Percentiles rank a stretch among this genome's conserved stretches.
Evolutionary conservation across 202 grass and related monocot species (phyloP).

Genomic region (Dendrocalamus latiflorus): DNA sequence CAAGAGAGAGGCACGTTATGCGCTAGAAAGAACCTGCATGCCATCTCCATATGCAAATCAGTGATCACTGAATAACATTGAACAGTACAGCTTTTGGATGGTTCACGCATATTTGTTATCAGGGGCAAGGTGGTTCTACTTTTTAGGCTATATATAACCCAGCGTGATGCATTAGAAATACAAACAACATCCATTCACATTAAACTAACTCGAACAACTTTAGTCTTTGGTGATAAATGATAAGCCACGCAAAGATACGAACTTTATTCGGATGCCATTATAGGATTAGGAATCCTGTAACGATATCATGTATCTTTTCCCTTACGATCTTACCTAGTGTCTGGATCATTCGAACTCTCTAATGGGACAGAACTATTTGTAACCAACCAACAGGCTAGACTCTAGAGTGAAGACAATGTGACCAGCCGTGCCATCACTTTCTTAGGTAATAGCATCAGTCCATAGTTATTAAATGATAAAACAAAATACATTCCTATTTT

Average conservation of each 20-base stretch:
- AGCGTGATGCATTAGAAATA: too few species aligned
- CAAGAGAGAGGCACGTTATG: neutral
- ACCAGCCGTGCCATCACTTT: too few species aligned
- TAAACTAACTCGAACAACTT: neutral
- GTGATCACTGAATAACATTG: neutral
- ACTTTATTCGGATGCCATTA: slow-evolving; percentile 4
- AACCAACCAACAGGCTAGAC: too few species aligned
- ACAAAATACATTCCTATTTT: too few species aligned
- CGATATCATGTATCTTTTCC: neutral
- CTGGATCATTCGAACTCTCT: too few species aligned
- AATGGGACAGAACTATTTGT: too few species aligned
- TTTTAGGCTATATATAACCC: slow-evolving; percentile 17
- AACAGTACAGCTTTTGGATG: neutral
- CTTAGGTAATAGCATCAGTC: too few species aligned
- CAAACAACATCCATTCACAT: neutral
- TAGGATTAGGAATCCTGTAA: neutral
- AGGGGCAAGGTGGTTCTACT: neutral
- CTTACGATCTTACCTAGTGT: neutral
- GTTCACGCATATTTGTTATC: neutral
- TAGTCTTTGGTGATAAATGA: neutral
- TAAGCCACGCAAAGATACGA: neutral
- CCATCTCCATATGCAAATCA: neutral
- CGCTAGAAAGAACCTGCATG: too few species aligned
- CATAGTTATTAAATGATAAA: too few species aligned
- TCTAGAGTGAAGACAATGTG: too few species aligned